Conservation (phyloP, 768 basidiomycete genomes). For the Kwoniella botswanensis region DNA sequence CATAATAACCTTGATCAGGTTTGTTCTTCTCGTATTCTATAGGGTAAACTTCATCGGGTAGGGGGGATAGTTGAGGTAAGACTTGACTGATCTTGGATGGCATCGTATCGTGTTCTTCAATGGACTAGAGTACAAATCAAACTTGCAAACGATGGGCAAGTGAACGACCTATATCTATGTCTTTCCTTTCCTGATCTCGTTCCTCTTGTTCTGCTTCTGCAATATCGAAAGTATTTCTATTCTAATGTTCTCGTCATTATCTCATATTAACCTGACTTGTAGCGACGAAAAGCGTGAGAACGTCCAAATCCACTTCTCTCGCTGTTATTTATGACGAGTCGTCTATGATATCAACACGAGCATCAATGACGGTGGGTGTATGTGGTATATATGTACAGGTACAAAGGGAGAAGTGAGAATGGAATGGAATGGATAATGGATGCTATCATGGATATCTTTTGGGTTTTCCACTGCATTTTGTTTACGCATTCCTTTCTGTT, state of each 20-base stretch:
- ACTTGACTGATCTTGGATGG: background rate
- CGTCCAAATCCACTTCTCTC: too few relatives aligned
- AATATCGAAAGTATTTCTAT: too few relatives aligned
- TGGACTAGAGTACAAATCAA: background rate
- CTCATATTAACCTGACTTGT: too few relatives aligned
- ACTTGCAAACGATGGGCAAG: background rate
- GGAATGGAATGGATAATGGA: background rate
- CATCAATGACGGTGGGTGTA: too few relatives aligned
- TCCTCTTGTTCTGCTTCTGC: too few relatives aligned
- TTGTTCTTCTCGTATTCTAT: conserved; percentile 15
- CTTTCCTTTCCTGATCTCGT: too few relatives aligned
- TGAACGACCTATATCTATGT: too few relatives aligned
- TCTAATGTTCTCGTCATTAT: too few relatives aligned
- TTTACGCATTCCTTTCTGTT: conserved; percentile 6
- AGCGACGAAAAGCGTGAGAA: too few relatives aligned
- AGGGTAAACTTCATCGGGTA: conserved; percentile 46
- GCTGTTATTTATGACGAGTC: too few relatives aligned
- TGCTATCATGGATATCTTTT: background rate
- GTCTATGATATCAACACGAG: too few relatives aligned
- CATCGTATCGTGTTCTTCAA: background rate
- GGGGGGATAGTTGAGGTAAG: conserved; percentile 25
- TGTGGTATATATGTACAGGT: too few relatives aligned
- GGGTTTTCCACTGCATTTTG: background rate
- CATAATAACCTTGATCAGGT: conserved; percentile 42
- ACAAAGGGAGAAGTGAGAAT: background rate